phyloP scores from a whole-genome alignment of 2,329 filamentous ascomycete genomes.

The Diaporthe aspalathi region DNA sequence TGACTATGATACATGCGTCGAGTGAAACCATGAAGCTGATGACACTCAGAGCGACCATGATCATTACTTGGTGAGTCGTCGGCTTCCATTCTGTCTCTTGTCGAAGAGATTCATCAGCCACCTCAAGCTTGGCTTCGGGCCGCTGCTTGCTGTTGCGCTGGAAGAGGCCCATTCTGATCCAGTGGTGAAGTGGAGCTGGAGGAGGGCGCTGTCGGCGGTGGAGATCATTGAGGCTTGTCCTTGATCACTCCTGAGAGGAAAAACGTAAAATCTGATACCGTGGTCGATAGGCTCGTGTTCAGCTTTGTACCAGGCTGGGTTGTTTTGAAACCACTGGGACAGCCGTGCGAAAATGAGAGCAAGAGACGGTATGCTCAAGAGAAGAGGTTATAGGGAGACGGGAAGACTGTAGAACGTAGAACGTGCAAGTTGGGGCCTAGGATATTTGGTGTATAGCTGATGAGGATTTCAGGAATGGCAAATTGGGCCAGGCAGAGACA shows the following conservation, averaged over 20 bases:
- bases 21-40: slow-evolving; percentile 43
- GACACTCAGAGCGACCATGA: slow-evolving; percentile 41
- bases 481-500: not conserved
- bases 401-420: not conserved
- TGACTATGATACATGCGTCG: slow-evolving; percentile 42
- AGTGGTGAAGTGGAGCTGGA: slow-evolving; percentile 36
- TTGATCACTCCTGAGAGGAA: too few species aligned
- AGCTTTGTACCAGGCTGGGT: not conserved
- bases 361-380: not conserved
- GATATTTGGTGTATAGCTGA: not conserved
- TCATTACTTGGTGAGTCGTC: slow-evolving; percentile 40
- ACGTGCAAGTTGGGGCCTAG: not conserved
- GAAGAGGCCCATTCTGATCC: slow-evolving; percentile 39
- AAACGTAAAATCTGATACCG: not conserved
- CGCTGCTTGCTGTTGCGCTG: slow-evolving; percentile 29
- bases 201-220: slow-evolving; percentile 34
- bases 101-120: slow-evolving; percentile 40
- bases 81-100: slow-evolving; percentile 40
- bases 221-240: slow-evolving; percentile 35
- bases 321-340: not conserved
- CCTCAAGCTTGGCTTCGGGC: slow-evolving; percentile 16
- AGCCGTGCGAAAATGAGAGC: not conserved
- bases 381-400: not conserved
- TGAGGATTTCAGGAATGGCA: not conserved
- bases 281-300: not conserved